Evolutionary conservation across 2,329 filamentous ascomycete species (phyloP).

Genomic region (Aspergillus intermedius): DNA sequence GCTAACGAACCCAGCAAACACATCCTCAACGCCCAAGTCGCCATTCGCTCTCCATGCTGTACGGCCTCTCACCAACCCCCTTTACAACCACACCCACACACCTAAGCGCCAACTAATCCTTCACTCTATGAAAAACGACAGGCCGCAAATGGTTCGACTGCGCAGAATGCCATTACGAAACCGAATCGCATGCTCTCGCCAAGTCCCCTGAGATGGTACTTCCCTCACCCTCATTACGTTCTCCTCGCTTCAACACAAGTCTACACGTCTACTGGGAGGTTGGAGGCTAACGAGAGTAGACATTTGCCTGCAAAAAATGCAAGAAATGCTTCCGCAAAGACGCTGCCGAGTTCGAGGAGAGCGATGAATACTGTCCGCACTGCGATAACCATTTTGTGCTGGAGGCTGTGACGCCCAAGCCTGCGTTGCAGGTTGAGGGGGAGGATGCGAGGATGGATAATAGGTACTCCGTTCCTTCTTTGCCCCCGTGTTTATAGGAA

Average conservation of each 20-base stretch:
- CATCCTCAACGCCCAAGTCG: slow-evolving; percentile 93
- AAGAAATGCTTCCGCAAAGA: slow-evolving; percentile 97
- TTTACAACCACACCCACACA: too few relatives aligned
- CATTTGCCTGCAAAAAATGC: slow-evolving; percentile 97
- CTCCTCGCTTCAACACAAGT: background rate
- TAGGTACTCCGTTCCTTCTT: slow-evolving; percentile 37
- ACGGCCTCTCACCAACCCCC: slow-evolving; percentile 27
- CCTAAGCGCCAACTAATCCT: too few relatives aligned
- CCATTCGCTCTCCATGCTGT: slow-evolving; percentile 95
- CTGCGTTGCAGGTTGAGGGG: slow-evolving; percentile 78
- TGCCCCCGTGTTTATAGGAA: background rate
- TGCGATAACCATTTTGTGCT: slow-evolving; percentile 98
- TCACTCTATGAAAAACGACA: slow-evolving; percentile 27
- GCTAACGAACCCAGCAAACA: slow-evolving; percentile 65
- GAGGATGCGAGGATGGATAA: slow-evolving; percentile 81
- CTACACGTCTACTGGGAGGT: background rate
- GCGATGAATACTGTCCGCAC: slow-evolving; percentile 97
- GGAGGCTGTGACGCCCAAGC: slow-evolving; percentile 77
- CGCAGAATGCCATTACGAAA: slow-evolving; percentile 83
- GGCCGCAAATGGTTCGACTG: slow-evolving; percentile 99
- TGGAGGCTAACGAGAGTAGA: slow-evolving; percentile 26
- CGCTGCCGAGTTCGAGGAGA: slow-evolving; percentile 83
- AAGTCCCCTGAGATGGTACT: slow-evolving; percentile 74
- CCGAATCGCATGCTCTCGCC: slow-evolving; percentile 66
- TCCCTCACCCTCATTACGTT: background rate